Base-by-base conservation (phyloP, 2,329 filamentous ascomycete species). In the Trichoderma sp. region DNA sequence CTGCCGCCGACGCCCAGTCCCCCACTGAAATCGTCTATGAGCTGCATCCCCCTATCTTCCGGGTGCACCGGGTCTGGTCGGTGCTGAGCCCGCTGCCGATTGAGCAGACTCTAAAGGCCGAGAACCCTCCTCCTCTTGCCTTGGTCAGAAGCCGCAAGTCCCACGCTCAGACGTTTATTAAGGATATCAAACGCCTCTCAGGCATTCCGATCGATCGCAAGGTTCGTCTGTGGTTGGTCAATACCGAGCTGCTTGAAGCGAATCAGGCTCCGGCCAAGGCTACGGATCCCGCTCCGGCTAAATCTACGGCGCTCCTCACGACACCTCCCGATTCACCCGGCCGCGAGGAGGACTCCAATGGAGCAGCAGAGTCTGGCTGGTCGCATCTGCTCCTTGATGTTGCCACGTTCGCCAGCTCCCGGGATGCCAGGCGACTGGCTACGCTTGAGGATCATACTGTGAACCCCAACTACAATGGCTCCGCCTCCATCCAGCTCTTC, bases 21-120 rank as follows among this genome's bases (percentile, higher is more conserved):
- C 72, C 78, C 3, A 80, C 86, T 45, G 92, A 96, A 68, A 79
- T 97, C 54, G 81, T 90, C 71, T 96, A 90, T 75, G 95, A 98
- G 77, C 82, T 92, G 47, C 87, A 93, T 72, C 95, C 93, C 5
- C 92, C 92, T 0, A 83, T 97, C 50, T 91, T 97, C 75, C 92
- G 88, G 1, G 82, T 98, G 67, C 88, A 96, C 73, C 92, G 94
- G 69, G 81, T 98, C 1, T 89, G 88, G 74, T 85, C 85, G 3
- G 79, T 83, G 19, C 78, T 82, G 59, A 88, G 82, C 69, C 83
- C 85, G 1, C 77, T 86, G 24, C 80, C 82, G 6, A 80, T 85
- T 56, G 80, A 86, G 44, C 84, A 88, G 71, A 78, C 82, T 1
- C 77, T 90, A 64, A 88, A 88, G 71, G 85, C 88, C 12, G 84